These are phyloP conservation scores for Huntiella savannae DNA, from an alignment of 2,329 filamentous ascomycete species.

Conservation along the genomic window DNA sequence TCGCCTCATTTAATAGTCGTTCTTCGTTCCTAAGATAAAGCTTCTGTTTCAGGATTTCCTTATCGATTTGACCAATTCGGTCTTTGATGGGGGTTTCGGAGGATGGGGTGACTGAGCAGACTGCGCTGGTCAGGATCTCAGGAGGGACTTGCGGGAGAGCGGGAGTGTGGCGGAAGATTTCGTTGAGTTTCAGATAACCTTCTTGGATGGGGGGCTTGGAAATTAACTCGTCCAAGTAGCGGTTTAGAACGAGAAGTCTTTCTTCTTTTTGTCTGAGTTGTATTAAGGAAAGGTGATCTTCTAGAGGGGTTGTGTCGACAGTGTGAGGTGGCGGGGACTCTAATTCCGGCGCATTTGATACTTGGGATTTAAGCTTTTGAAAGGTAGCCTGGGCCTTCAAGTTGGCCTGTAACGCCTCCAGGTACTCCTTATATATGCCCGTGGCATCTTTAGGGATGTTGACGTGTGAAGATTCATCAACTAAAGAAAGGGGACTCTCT, in stretches of 20 bases:
- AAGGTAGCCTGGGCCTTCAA: slow-evolving; percentile 31
- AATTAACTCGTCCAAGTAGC: slow-evolving; percentile 29
- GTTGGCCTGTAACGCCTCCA: slow-evolving; percentile 34
- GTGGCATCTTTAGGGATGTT: slow-evolving; percentile 19
- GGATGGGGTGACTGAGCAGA: background rate
- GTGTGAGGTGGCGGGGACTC: background rate
- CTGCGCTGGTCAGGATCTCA: slow-evolving; percentile 30
- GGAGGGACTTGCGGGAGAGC: slow-evolving; percentile 32
- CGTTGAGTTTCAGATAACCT: slow-evolving; percentile 29
- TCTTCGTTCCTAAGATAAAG: slow-evolving; percentile 37
- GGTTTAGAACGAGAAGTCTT: slow-evolving; percentile 29
- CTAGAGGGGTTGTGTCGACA: slow-evolving; percentile 16
- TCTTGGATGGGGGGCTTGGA: slow-evolving; percentile 32
- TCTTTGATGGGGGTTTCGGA: slow-evolving; percentile 8
- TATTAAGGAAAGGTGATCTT: slow-evolving; percentile 31
- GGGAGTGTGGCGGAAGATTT: slow-evolving; percentile 26
- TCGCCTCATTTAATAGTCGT: slow-evolving; percentile 30
- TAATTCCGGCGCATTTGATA: background rate
- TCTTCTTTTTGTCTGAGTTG: slow-evolving; percentile 33
- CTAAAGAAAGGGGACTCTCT: slow-evolving; percentile 7
- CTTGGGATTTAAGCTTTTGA: slow-evolving; percentile 16
- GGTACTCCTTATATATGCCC: slow-evolving; percentile 34
- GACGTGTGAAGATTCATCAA: slow-evolving; percentile 10
- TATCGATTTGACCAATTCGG: slow-evolving; percentile 24
- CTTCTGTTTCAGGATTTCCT: slow-evolving; percentile 38